A percentile compares a stretch with the other conserved stretches of the same genome.
phyloP scores from a whole-genome alignment of 176 grass and related monocot genomes.

The Chloris gayana region DNA sequence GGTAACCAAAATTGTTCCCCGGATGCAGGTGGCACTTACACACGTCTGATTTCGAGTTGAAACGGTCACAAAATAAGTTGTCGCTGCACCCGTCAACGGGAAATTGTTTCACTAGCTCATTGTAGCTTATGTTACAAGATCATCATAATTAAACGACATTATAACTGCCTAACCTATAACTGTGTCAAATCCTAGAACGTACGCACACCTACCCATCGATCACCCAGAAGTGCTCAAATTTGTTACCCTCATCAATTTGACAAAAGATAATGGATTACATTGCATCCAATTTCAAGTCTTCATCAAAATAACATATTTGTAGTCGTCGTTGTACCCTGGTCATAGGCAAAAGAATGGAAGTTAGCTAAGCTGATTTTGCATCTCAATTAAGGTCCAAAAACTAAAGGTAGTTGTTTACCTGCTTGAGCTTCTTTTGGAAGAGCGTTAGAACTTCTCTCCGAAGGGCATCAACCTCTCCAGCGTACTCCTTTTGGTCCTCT shows the following conservation, averaged over 20 bases:
- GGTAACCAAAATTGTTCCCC: too few species aligned
- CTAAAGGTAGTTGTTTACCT: constrained; percentile 6
- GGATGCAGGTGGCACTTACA: too few species aligned
- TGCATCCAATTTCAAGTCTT: neutral
- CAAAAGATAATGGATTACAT: neutral
- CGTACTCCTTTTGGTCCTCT: constrained; percentile 73
- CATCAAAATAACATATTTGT: neutral
- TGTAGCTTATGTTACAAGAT: neutral
- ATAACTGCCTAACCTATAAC: neutral
- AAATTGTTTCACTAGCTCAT: neutral
- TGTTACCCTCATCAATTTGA: neutral
- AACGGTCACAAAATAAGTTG: too few species aligned
- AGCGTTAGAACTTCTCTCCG: constrained; percentile 68
- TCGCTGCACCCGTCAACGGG: neutral
- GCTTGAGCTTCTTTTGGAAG: constrained; percentile 69
- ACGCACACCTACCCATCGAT: neutral
- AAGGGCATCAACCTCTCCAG: constrained; percentile 65
- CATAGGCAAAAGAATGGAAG: neutral
- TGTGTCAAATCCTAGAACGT: neutral
- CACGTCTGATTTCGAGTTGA: too few species aligned
- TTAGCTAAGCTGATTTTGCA: constrained; percentile 9
- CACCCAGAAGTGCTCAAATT: neutral
- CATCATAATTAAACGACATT: neutral
- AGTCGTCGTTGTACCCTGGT: constrained; percentile 4
- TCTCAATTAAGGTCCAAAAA: neutral